phyloP scores from a whole-genome alignment of 1,284 basidiomycete genomes.

The Phlebopus sp. region DNA sequence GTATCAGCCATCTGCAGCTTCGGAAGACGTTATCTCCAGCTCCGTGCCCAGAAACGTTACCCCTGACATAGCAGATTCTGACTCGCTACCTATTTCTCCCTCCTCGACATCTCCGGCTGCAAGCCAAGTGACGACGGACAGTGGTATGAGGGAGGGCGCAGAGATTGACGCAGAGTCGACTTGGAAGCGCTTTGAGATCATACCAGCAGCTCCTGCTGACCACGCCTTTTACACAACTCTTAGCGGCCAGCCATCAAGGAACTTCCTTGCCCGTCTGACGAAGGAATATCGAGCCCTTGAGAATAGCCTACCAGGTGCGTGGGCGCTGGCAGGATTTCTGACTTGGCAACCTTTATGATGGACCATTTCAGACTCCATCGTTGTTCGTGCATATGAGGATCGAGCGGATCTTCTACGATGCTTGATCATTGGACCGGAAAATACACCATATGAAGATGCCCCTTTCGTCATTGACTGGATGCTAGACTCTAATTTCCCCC shows the following conservation, averaged over 20 bases:
- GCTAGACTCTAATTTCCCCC: constrained; percentile 85
- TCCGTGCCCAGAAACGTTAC: constrained; percentile 13
- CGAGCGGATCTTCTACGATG: constrained; percentile 83
- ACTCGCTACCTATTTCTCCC: constrained; percentile 28
- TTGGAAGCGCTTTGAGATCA: constrained; percentile 79
- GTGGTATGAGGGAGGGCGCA: constrained; percentile 17
- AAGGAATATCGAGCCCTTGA: constrained; percentile 84
- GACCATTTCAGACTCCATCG: constrained; percentile 54
- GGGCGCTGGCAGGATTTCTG: not conserved
- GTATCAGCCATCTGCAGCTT: constrained; percentile 17
- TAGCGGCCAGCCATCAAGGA: constrained; percentile 62
- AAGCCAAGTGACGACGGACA: constrained; percentile 32
- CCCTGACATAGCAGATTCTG: constrained; percentile 21
- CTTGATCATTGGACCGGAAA: constrained; percentile 89
- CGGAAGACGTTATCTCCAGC: constrained; percentile 19
- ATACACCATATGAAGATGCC: constrained; percentile 91
- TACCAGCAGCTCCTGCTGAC: constrained; percentile 72
- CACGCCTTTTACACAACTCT: constrained; percentile 74
- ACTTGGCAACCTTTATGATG: constrained; percentile 4
- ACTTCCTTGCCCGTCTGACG: constrained; percentile 71
- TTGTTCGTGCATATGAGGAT: constrained; percentile 77
- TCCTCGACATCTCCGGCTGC: constrained; percentile 30
- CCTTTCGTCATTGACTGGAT: constrained; percentile 95
- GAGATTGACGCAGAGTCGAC: constrained; percentile 33
- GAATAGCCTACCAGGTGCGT: constrained; percentile 76